Base-by-base conservation (phyloP, 805 yeast species). In the Lipomyces oligophaga region DNA sequence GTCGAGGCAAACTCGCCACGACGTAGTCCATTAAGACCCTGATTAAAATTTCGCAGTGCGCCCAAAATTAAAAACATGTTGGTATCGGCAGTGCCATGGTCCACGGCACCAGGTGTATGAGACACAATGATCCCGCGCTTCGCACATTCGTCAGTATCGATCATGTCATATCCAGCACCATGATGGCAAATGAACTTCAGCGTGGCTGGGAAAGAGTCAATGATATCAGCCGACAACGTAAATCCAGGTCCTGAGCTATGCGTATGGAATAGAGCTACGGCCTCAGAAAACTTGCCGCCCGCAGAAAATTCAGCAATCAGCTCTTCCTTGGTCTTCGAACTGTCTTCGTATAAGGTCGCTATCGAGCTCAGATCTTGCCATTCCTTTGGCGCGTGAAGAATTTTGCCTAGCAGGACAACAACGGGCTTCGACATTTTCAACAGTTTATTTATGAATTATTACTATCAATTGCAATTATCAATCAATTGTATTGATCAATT, bases 111-210 rank as follows among this genome's bases (percentile, higher is more conserved):
- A 13, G 89, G 85, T 10, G 78, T 77, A 62, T 83, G 79, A 39
- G 84, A 40, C 15, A 83, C 72, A 61, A 79, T 84, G 54, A 83
- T 78, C 24, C 73, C 71, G 33, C 73, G 68, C 24, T 67, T 69
- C 2, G 73, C 68, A 48, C 80, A 74, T n/a, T 77, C 75, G 18
- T 67, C 67, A 4, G 76, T 73, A 55, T 81, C 84, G 35, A 82
- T 70, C 65, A 81, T 86, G 62, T 83, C 90, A 63, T 83, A 82
- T 15, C 56, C 56, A 0, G 90, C 90, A 47, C 89, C 89, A 51
- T 73, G 67, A 63, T 81, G 86, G 48, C 77, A 68, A 13, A 83
- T 67, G n/a, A 76, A 67, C 47, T 71, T 70, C 5, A 83, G 71
- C 0, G 78, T 62, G 1, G 63, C 45, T 4, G 90, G 90, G 43